phyloP scores from a whole-genome alignment of 331 rosid species.

The Stylosanthes scabra region DNA sequence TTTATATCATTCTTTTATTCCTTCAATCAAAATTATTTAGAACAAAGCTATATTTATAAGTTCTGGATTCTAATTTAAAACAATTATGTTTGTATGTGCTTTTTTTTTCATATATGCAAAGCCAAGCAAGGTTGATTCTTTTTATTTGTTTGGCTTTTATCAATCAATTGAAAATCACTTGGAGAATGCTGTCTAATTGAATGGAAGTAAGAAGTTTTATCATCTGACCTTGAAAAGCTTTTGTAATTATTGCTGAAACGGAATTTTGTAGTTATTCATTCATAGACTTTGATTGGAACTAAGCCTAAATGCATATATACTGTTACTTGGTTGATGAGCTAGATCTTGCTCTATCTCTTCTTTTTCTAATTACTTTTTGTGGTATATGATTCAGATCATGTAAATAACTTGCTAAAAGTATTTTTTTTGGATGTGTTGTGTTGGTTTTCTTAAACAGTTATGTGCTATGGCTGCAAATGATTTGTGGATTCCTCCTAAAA shows the following conservation, averaged over 20 bases:
- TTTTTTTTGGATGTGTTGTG: too few relatives aligned
- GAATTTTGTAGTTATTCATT: neutral
- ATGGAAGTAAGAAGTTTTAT: constrained; percentile 41
- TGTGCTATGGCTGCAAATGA: too few relatives aligned
- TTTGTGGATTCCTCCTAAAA: too few relatives aligned
- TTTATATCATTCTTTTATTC: too few relatives aligned
- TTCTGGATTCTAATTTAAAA: neutral
- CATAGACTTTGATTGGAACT: constrained; percentile 1
- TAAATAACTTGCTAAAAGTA: too few relatives aligned
- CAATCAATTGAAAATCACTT: constrained; percentile 39
- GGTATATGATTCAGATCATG: constrained; percentile 40
- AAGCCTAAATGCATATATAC: neutral
- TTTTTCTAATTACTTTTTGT: constrained; percentile 21
- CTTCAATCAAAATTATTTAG: too few relatives aligned
- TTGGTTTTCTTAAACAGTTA: too few relatives aligned
- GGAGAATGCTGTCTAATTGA: constrained; percentile 37
- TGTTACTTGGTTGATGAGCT: constrained; percentile 17
- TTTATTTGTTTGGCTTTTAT: constrained; percentile 45
- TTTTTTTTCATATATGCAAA: constrained; percentile 45
- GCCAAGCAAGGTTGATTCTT: constrained; percentile 43
- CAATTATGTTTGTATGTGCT: neutral
- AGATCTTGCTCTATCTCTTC: neutral
- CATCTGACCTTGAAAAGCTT: too few relatives aligned
- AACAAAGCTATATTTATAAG: too few relatives aligned
- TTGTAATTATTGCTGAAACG: too few relatives aligned